Percentiles rank a stretch among this genome's conserved stretches.
phyloP scores from a whole-genome alignment of 495 filamentous ascomycete genomes.

The Bryoglossum gracile region DNA sequence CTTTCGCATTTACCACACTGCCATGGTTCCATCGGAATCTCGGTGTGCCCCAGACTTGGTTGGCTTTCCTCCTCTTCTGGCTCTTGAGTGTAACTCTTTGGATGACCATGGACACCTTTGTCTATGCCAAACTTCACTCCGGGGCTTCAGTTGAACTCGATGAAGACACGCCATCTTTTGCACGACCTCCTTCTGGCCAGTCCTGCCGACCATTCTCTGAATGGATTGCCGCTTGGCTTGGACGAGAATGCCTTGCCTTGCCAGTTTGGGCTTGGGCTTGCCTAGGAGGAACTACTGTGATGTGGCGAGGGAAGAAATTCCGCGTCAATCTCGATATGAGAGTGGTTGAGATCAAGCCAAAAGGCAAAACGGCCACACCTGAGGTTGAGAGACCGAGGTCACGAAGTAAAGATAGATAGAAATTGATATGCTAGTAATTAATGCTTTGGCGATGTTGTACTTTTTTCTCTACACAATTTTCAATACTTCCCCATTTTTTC shows the following conservation, averaged over 20 bases:
- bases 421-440: no score
- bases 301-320: conserved; percentile 80
- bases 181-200: conserved; percentile 38
- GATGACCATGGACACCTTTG: conserved; percentile 64
- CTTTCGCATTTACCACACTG: conserved; percentile 69
- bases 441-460: no score
- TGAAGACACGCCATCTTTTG: conserved; percentile 65
- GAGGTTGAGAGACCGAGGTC: conserved; percentile 8
- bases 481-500: no score
- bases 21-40: conserved; percentile 49
- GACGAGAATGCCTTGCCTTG: conserved; percentile 71
- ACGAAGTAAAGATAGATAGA: conserved; percentile 21
- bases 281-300: conserved; percentile 71
- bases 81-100: conserved; percentile 56
- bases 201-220: conserved; percentile 51
- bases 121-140: conserved; percentile 68
- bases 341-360: conserved; percentile 42
- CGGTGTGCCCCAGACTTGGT: conserved; percentile 61
- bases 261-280: conserved; percentile 87
- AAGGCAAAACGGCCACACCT: background rate
- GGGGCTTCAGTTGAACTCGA: conserved; percentile 63
- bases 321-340: conserved; percentile 79
- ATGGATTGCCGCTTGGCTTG: conserved; percentile 82
- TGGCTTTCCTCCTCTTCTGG: conserved; percentile 58
- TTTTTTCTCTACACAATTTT: no score